phyloP scores from a whole-genome alignment of 257 asterid species.

The Misopates orontium region DNA sequence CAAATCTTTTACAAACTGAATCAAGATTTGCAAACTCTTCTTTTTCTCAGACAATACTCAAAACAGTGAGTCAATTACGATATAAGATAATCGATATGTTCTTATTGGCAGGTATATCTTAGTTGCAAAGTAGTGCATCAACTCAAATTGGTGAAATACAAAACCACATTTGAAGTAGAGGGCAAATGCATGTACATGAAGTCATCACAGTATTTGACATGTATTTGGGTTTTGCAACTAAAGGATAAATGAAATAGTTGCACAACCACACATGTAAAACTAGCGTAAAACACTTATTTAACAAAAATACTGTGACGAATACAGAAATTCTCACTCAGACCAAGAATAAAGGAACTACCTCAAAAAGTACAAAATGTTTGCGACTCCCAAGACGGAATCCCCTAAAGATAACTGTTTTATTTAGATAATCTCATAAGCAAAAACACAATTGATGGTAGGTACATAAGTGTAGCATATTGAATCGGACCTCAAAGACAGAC shows the following conservation, averaged over 20 bases:
- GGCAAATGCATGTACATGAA: not conserved
- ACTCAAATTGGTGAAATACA: not conserved
- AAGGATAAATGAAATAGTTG: not conserved
- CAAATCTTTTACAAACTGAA: not conserved
- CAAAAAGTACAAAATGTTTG: not conserved
- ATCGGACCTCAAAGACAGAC: not conserved
- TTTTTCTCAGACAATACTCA: not conserved
- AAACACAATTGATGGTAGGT: not conserved
- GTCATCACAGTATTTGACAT: not conserved
- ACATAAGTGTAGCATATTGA: not conserved
- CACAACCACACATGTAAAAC: constrained; percentile 5
- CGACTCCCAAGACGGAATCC: not conserved
- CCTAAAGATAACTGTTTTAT: not conserved
- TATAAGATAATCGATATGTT: not conserved
- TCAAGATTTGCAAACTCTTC: not conserved
- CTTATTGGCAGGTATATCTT: not conserved
- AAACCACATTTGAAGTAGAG: not conserved
- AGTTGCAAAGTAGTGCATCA: not conserved
- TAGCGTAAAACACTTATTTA: not conserved
- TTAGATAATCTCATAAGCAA: not conserved
- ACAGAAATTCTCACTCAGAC: not conserved
- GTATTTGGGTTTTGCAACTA: not conserved
- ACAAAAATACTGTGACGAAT: not conserved
- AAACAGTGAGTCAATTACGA: not conserved
- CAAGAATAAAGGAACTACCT: not conserved